Evolutionary conservation across 2,329 filamentous ascomycete genomes (phyloP).

Genomic region (Diaporthe aspalathi): DNA sequence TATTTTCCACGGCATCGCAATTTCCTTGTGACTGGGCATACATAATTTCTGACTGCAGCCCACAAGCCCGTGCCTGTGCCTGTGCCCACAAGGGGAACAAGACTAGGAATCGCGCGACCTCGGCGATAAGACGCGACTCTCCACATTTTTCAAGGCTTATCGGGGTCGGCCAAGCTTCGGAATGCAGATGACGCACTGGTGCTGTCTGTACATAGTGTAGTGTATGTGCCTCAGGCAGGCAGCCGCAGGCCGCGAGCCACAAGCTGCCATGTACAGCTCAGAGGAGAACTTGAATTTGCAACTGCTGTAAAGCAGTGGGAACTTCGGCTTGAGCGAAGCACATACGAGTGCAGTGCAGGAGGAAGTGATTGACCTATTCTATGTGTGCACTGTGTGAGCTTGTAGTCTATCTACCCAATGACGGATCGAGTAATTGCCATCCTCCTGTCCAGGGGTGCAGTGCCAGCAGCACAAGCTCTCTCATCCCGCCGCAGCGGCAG

Average conservation of each 20-base stretch:
- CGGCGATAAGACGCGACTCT: slow-evolving; percentile 27
- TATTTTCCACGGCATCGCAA: not conserved
- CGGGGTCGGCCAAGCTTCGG: not conserved
- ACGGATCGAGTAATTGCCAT: not conserved
- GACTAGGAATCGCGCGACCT: slow-evolving; percentile 15
- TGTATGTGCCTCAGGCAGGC: slow-evolving; percentile 29
- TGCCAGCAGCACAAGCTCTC: slow-evolving; percentile 1
- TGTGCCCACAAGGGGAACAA: no score
- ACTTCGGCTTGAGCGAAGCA: not conserved
- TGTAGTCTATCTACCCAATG: slow-evolving; percentile 19
- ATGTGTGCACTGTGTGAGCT: not conserved
- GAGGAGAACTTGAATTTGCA: not conserved
- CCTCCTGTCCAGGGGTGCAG: not conserved
- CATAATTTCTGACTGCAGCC: not conserved
- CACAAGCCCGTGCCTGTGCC: not conserved
- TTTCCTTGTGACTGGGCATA: no score
- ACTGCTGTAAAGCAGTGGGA: not conserved
- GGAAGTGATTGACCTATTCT: no score
- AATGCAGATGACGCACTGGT: slow-evolving; percentile 20
- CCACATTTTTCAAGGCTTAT: slow-evolving; percentile 6
- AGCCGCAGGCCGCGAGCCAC: no score
- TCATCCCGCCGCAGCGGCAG: slow-evolving; percentile 3
- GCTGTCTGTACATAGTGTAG: no score
- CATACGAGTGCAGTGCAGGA: not conserved
- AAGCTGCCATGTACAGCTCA: no score